phyloP scores from a whole-genome alignment of 1,284 basidiomycete species.

The Boletus semigastroideus region DNA sequence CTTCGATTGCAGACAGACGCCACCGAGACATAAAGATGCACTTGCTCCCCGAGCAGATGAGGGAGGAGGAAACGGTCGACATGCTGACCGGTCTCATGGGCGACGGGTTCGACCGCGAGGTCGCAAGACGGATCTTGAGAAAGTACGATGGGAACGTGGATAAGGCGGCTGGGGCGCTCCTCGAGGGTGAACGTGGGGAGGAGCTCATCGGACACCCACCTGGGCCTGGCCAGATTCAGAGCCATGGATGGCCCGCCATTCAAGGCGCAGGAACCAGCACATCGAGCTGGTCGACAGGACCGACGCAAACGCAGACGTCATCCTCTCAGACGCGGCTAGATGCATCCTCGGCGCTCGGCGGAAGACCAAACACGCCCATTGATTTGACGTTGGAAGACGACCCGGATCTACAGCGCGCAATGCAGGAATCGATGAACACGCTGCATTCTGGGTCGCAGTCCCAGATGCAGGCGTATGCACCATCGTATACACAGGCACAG shows the following conservation, averaged over 20 bases:
- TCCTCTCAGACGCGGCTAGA: background rate
- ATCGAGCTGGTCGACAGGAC: conserved; percentile 7
- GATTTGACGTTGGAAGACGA: conserved; percentile 59
- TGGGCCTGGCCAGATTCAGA: conserved; percentile 8
- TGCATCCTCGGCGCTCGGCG: conserved; percentile 24
- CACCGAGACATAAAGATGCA: conserved; percentile 19
- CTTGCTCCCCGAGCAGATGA: conserved; percentile 17
- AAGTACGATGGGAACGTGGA: conserved; percentile 60
- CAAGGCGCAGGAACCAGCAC: background rate
- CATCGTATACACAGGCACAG: conserved; percentile 12
- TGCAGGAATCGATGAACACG: conserved; percentile 52
- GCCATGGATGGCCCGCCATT: conserved; percentile 14
- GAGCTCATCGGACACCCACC: conserved; percentile 9
- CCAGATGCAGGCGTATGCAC: conserved; percentile 14
- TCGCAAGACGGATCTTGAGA: conserved; percentile 51
- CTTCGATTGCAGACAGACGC: background rate
- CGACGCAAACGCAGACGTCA: conserved; percentile 6
- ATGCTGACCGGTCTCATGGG: conserved; percentile 29
- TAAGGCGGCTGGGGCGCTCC: conserved; percentile 58
- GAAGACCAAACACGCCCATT: conserved; percentile 40
- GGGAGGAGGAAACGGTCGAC: conserved; percentile 28
- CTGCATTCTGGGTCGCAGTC: conserved; percentile 12
- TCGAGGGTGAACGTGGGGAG: conserved; percentile 50
- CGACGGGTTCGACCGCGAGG: conserved; percentile 43
- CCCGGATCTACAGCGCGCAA: conserved; percentile 49